These are phyloP conservation scores for Candida taoyuanica DNA, from an alignment of 805 yeast species.

Conservation along the genomic window DNA sequence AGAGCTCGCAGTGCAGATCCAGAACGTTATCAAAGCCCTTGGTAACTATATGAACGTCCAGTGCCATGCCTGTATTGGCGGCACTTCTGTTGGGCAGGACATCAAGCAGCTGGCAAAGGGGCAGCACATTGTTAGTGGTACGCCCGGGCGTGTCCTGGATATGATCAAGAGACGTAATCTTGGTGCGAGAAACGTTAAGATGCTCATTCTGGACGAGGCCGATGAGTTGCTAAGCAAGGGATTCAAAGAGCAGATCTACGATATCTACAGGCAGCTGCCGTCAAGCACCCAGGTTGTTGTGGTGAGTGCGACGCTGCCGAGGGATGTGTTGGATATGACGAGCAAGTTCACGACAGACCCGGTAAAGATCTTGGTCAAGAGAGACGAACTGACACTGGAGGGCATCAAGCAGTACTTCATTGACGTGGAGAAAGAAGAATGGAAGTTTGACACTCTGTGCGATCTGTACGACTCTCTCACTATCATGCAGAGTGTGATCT, in stretches of 20 bases:
- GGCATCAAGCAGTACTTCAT: slow-evolving; percentile 92
- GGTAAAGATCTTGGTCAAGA: slow-evolving; percentile 87
- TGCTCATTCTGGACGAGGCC: slow-evolving; percentile 93
- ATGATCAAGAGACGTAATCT: slow-evolving; percentile 81
- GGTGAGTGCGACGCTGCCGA: slow-evolving; percentile 91
- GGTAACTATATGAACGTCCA: slow-evolving; percentile 86
- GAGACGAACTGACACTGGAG: slow-evolving; percentile 89
- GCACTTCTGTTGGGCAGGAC: slow-evolving; percentile 80
- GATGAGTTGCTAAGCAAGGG: slow-evolving; percentile 93
- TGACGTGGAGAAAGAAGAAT: slow-evolving; percentile 87
- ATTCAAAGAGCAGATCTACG: slow-evolving; percentile 92
- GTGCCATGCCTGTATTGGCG: slow-evolving; percentile 93
- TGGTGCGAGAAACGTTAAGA: slow-evolving; percentile 70
- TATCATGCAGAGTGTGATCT: slow-evolving; percentile 95
- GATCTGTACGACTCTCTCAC: slow-evolving; percentile 94
- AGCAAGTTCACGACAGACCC: slow-evolving; percentile 91
- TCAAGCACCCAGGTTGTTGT: slow-evolving; percentile 87
- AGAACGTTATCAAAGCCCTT: slow-evolving; percentile 76
- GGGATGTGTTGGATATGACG: slow-evolving; percentile 88
- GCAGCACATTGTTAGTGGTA: slow-evolving; percentile 90
- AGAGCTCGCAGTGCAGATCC: slow-evolving; percentile 92
- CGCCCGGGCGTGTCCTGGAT: slow-evolving; percentile 94
- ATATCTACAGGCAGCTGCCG: slow-evolving; percentile 81
- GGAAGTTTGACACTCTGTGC: slow-evolving; percentile 91
- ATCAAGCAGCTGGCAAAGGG: slow-evolving; percentile 70